Base-by-base conservation (phyloP, 257 asterid genomes). In the Nicotiana noctiflora region DNA sequence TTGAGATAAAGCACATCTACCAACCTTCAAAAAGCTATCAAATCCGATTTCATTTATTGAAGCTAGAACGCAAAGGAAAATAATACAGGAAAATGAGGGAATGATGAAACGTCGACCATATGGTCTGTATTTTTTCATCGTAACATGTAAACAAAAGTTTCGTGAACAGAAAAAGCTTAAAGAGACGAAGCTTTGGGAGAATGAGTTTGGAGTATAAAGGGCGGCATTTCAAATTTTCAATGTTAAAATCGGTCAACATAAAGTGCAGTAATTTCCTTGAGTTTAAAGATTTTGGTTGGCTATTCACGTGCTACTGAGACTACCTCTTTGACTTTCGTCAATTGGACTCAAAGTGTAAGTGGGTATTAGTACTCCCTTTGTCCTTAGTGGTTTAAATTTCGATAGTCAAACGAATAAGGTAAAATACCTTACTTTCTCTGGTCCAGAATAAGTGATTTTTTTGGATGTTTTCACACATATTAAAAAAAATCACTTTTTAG, bases 21-120 rank as follows among this genome's bases (percentile, higher is more conserved):
- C 82, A 1, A 94, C 87, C 51, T 87, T 92, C 2, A 89, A 56
- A 27, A 91, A 77, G 10, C 87, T 83, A 2, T 88, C 89, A 55
- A 88, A 88, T 7, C 91, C 90, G n/a, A 93, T 51, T 86, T 92
- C 92, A 17, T 90, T 94, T 83, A 94, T 75, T 9, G 91, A 89
- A 60, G 97, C 97, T 53, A 94, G 61, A 80, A 88, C 46, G 79
- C 95, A 92, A 40, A 94, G 96, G 87, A 92, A 89, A 55, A 84
- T 21, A 9, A 93, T 84, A 92, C 90, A 85, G 89, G 81, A 81
- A 92, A 94, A 86, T 32, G 89, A 90, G 14, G 89, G 79, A 2
- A 88, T 18, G 77, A 90, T 81, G 90, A 93, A 90, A 75, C 91
- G 84, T 10, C 68, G 88, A 81, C 89, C 86, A 37, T 83, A 79